Percentiles rank a stretch among this genome's conserved stretches.
phyloP scores from a whole-genome alignment of 352 stramenopile species.

The Phytophthora citrophthora region DNA sequence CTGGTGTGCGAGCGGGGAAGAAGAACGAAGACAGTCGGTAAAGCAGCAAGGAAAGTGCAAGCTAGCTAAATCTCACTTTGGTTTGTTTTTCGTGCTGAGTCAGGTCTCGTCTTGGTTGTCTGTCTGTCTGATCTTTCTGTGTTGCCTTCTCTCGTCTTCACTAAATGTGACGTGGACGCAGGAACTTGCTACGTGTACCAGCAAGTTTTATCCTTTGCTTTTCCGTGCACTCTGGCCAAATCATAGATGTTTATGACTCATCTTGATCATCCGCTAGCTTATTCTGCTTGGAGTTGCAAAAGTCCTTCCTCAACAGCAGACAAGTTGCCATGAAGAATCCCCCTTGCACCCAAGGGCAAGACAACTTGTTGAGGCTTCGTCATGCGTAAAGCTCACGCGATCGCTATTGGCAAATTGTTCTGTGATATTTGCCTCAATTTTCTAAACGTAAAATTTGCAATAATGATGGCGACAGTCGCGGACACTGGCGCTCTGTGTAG shows the following conservation, averaged over 20 bases:
- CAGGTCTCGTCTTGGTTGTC: neutral
- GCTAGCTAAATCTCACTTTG: constrained; percentile 44
- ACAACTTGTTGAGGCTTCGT: neutral
- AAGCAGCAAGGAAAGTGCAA: constrained; percentile 42
- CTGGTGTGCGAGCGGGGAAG: constrained; percentile 14
- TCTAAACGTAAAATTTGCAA: constrained; percentile 11
- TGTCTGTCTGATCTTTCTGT: neutral
- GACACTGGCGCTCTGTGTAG: constrained; percentile 21
- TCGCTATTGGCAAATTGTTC: constrained; percentile 11
- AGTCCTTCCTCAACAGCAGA: neutral
- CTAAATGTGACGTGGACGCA: too few relatives aligned
- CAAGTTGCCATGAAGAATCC: constrained; percentile 1
- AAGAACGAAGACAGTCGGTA: constrained; percentile 30
- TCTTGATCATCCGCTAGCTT: constrained; percentile 26
- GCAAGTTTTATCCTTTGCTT: too few relatives aligned
- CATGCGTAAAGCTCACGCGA: constrained; percentile 9
- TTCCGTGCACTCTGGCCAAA: neutral
- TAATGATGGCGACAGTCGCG: neutral
- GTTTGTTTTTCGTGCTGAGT: constrained; percentile 39
- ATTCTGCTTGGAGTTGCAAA: neutral
- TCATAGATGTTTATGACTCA: constrained; percentile 12
- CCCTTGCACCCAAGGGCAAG: neutral
- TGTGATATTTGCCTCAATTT: constrained; percentile 13
- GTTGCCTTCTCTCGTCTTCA: neutral
- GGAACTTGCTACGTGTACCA: too few relatives aligned